A percentile compares a stretch with the other conserved stretches of the same genome.
These are phyloP conservation scores for Trichoderma koningii DNA, from an alignment of 2,329 filamentous ascomycete genomes.

Conservation along the genomic window DNA sequence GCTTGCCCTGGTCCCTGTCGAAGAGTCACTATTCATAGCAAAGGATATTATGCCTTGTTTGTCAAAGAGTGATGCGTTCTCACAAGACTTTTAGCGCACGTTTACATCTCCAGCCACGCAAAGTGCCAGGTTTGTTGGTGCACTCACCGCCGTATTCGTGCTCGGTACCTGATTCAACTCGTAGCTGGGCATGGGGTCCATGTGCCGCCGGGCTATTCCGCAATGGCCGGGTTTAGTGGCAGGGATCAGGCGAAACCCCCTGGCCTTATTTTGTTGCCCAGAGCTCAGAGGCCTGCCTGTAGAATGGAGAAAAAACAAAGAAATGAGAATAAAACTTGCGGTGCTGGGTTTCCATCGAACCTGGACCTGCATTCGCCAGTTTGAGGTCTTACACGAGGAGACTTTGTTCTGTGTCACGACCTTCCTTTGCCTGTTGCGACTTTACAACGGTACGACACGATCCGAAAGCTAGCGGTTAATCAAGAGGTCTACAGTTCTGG, in stretches of 20 bases:
- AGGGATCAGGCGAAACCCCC: constrained; percentile 10
- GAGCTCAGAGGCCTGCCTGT: not conserved
- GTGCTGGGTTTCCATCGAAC: not conserved
- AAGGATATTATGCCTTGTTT: too few species aligned
- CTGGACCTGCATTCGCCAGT: not conserved
- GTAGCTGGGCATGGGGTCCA: not conserved
- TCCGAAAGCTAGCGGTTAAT: not conserved
- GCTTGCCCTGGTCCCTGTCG: too few species aligned
- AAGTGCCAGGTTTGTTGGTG: not conserved
- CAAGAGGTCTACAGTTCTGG: not conserved
- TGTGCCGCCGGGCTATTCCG: constrained; percentile 14
- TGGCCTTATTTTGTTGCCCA: not conserved
- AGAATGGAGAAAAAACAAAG: not conserved
- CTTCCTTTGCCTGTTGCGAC: not conserved
- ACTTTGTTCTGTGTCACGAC: too few species aligned
- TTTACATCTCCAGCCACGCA: not conserved
- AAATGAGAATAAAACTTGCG: not conserved
- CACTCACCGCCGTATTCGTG: constrained; percentile 19
- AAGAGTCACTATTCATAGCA: too few species aligned
- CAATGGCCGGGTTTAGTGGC: not conserved
- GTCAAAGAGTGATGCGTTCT: too few species aligned
- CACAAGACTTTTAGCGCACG: too few species aligned
- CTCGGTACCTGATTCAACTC: constrained; percentile 16
- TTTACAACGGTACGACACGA: not conserved
- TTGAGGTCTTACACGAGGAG: too few species aligned